Evolutionary conservation across 2,329 filamentous ascomycete species (phyloP).

Genomic region (Pyrenochaeta sp.): DNA sequence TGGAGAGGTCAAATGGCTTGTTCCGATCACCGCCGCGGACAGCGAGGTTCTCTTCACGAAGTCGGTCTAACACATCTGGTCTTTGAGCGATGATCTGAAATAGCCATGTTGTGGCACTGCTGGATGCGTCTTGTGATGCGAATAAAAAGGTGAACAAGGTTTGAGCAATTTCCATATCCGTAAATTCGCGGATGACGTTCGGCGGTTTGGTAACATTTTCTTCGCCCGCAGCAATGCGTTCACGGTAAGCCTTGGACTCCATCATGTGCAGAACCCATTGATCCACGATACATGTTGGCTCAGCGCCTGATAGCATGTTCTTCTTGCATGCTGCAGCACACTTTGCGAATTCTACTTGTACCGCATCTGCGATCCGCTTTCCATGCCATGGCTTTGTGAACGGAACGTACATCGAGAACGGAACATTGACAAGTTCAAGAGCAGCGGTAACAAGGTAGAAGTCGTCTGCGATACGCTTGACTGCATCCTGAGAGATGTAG

Average conservation of each 20-base stretch:
- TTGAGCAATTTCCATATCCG: slow-evolving; percentile 87
- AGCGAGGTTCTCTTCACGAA: slow-evolving; percentile 85
- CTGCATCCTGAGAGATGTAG: slow-evolving; percentile 86
- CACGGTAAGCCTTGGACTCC: slow-evolving; percentile 79
- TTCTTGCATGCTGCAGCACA: slow-evolving; percentile 92
- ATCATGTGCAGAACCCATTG: slow-evolving; percentile 89
- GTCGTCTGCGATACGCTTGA: slow-evolving; percentile 93
- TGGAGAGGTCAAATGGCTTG: slow-evolving; percentile 75
- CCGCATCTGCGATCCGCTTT: slow-evolving; percentile 91
- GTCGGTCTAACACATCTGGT: slow-evolving; percentile 83
- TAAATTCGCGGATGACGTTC: slow-evolving; percentile 83
- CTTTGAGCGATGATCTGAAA: slow-evolving; percentile 92
- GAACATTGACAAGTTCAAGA: slow-evolving; percentile 96
- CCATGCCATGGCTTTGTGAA: slow-evolving; percentile 96
- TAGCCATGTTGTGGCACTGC: slow-evolving; percentile 89
- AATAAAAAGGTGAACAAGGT: slow-evolving; percentile 95
- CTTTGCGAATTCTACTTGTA: slow-evolving; percentile 83
- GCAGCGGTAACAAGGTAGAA: slow-evolving; percentile 96
- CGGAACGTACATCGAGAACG: slow-evolving; percentile 77
- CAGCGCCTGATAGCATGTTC: slow-evolving; percentile 84
- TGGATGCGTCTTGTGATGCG: slow-evolving; percentile 94
- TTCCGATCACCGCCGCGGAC: slow-evolving; percentile 75
- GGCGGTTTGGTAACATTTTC: slow-evolving; percentile 74
- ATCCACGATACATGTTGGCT: slow-evolving; percentile 90
- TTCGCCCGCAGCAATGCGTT: slow-evolving; percentile 77